Evolutionary conservation across 495 filamentous ascomycete genomes (phyloP), one percentile per base, ranked within the genome.

Genomic region (Hypoxylon rickii): DNA sequence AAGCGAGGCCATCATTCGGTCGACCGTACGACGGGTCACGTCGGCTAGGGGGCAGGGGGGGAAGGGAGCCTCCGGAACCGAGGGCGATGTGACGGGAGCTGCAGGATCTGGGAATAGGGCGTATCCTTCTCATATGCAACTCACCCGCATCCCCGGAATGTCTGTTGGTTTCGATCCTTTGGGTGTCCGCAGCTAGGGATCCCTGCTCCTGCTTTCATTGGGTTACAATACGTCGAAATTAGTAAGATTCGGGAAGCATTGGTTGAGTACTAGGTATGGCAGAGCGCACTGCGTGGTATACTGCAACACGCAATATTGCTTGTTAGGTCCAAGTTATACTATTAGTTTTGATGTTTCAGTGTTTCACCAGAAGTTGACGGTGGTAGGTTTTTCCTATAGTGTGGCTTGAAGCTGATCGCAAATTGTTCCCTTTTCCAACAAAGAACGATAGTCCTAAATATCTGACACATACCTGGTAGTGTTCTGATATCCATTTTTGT

Each of bases 181-280:
- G 17, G 31, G 10, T 41, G 13, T 51, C 46, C 44, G 58, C 58
- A 56, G 51, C 45, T 20, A 39, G 42, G 34, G 37, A 55, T 56
- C 58, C 58, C 58, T 61, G 58, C 26, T 20, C 26, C 3, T 51
- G 20, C 41, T 47, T 48, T 29, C 33, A 16, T 51, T 46, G 51
- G 58, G 51, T 61, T 56, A 21, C 51, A 61, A 21, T 18, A 12
- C 41, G 16, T 17, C 18, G 34, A 36, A 34, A 26, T n/a, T 33
- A n/a, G n/a, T n/a, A n/a, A n/a, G n/a, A n/a, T n/a, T n/a, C n/a
- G n/a, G n/a, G n/a, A n/a, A n/a, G n/a, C n/a, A n/a, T n/a, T n/a
- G n/a, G n/a, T n/a, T n/a, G n/a, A n/a, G n/a, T n/a, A n/a, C n/a
- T n/a, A n/a, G n/a, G n/a, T n/a, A n/a, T n/a, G n/a, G n/a, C n/a